Conservation (phyloP, 441 rosid genomes). For the Pelargonium myrrhifolium region DNA sequence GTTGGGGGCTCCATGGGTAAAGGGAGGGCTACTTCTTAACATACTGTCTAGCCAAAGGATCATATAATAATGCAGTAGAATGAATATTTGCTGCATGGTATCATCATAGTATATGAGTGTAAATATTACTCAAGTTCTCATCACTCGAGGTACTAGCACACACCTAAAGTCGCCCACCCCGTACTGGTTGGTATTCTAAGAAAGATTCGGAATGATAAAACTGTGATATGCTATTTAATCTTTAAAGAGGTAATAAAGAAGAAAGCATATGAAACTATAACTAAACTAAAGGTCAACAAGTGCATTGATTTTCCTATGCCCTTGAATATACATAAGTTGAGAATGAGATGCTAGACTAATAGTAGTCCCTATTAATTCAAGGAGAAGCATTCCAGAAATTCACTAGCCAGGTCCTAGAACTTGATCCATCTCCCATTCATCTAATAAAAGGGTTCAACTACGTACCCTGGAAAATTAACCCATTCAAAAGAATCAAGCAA, state of each 20-base stretch:
- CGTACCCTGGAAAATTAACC: conserved; percentile 9
- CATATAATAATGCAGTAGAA: background rate
- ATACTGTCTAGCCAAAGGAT: background rate
- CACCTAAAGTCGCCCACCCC: background rate
- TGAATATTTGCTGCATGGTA: background rate
- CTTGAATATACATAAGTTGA: background rate
- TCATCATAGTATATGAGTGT: background rate
- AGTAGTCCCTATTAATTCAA: background rate
- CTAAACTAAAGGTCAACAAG: background rate
- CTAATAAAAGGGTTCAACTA: background rate
- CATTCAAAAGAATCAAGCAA: conserved; percentile 10
- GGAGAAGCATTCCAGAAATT: background rate
- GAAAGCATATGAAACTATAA: background rate
- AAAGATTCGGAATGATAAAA: too few relatives aligned
- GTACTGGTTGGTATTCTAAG: background rate
- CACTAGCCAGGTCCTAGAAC: background rate
- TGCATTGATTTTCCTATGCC: background rate
- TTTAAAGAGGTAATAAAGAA: too few relatives aligned
- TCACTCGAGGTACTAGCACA: background rate
- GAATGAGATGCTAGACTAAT: background rate
- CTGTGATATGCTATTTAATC: too few relatives aligned
- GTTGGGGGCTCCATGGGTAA: background rate
- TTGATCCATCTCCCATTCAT: background rate
- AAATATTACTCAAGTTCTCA: background rate
- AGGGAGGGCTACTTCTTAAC: background rate